Base-by-base conservation (phyloP, 2,329 filamentous ascomycete genomes). In the Arthrobotrys conoides region DNA sequence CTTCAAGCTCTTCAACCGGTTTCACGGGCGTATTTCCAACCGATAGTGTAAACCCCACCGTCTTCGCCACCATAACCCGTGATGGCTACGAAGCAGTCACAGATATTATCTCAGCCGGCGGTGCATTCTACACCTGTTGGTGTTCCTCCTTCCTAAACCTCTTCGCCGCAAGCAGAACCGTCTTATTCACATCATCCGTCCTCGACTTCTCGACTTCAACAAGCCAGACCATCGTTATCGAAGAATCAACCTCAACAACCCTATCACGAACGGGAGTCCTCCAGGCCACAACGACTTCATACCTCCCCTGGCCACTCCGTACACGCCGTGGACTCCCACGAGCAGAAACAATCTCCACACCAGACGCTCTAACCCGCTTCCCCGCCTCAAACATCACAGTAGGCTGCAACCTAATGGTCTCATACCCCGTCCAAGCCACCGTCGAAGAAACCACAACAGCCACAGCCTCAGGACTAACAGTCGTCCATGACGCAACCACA, bases 61-160 rank as follows among this genome's bases (percentile, higher is more conserved):
- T 64, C 24, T 64, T 64, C 24, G 33, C 59, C 4, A 64, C 36
- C 12, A 44, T 64, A 16, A 64, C 59, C 20, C 36, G 41, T 18
- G 20, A 44, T 18, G 59, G 36, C 38, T 48, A 24, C 6, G 14
- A n/a, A 9, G 59, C 22, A 18, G 59, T 33, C 5, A 33, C 36
- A 9, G 36, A 27, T 20, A 33, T 64, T 5, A 64, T 64, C 24
- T 30, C 22, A 3, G 59, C 18, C 14, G 59, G 59, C 14, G 59
- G 41, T 12, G 38, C 61, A 5, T 49, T 65, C 41, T 65, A 65
- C 41, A 65, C 61, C 61, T 65, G 61, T 24, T 48, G 41, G 61
- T 65, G 61, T 36, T 65, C 61, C 3, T 65, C 61, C n/a, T 36
- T 30, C 24, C 22, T 65, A 12, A 65, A 49, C 22, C 24, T 65